Conservation (phyloP, 2,329 filamentous ascomycete species). For the Sporothrix humicola region DNA sequence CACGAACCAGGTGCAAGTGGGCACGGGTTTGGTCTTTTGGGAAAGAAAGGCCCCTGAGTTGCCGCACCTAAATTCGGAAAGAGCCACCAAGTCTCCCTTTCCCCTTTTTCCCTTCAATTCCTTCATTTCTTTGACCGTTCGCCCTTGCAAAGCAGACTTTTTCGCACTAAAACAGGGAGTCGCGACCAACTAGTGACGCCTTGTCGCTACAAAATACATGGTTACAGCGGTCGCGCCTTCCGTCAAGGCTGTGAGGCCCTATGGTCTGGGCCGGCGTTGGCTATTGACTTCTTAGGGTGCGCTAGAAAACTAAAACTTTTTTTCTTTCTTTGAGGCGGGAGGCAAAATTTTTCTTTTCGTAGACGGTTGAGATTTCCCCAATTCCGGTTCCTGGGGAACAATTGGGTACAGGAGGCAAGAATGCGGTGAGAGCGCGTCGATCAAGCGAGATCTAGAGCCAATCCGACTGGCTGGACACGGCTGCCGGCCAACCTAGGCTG, state of each 20-base stretch:
- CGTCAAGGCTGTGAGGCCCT: slow-evolving; percentile 4
- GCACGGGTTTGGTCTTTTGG: slow-evolving; percentile 4
- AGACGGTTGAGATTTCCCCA: not conserved
- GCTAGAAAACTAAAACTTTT: slow-evolving; percentile 27
- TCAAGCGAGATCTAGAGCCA: slow-evolving; percentile 22
- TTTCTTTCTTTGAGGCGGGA: slow-evolving; percentile 25
- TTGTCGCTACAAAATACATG: not conserved
- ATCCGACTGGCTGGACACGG: not conserved
- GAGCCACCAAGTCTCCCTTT: slow-evolving; percentile 1
- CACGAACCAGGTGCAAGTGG: slow-evolving; percentile 23
- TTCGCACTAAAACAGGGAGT: slow-evolving; percentile 28
- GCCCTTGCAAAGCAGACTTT: slow-evolving; percentile 12
- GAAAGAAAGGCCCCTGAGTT: slow-evolving; percentile 20
- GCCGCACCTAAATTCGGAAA: slow-evolving; percentile 28
- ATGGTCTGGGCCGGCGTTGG: not conserved
- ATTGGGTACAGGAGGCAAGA: slow-evolving; percentile 2
- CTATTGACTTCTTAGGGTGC: not conserved
- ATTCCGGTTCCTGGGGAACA: slow-evolving; percentile 16
- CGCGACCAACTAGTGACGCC: slow-evolving; percentile 23
- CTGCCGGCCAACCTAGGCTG: slow-evolving; percentile 15
- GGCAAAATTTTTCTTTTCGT: slow-evolving; percentile 19
- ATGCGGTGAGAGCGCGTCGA: slow-evolving; percentile 17
- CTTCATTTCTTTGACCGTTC: not conserved
- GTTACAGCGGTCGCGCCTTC: slow-evolving; percentile 12
- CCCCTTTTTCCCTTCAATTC: not conserved